Evolutionary conservation across 2,329 filamentous ascomycete genomes (phyloP).

Genomic region (Cladophialophora exuberans): DNA sequence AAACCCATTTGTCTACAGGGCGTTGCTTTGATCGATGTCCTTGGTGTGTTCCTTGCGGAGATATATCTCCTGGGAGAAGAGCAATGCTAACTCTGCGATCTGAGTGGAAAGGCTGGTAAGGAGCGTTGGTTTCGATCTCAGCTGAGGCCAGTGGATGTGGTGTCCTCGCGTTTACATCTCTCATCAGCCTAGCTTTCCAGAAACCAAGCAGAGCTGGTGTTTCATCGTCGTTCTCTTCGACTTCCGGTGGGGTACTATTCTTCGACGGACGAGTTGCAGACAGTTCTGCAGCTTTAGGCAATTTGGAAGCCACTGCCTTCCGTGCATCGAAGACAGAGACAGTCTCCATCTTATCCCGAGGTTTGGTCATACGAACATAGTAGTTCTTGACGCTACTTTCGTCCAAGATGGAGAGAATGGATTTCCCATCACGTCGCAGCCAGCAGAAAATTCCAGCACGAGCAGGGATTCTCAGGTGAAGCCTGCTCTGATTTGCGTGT

Average conservation of each 20-base stretch:
- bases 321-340: slow-evolving; percentile 41
- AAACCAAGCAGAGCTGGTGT: slow-evolving; percentile 35
- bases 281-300: slow-evolving; percentile 20
- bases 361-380: slow-evolving; percentile 34
- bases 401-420: slow-evolving; percentile 50
- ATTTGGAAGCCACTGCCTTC: slow-evolving; percentile 25
- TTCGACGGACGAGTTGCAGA: background rate
- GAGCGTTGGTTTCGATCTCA: slow-evolving; percentile 93
- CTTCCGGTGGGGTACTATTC: slow-evolving; percentile 11
- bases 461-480: slow-evolving; percentile 47
- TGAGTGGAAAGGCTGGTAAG: slow-evolving; percentile 95
- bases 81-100: slow-evolving; percentile 81
- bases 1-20: slow-evolving; percentile 52
- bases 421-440: slow-evolving; percentile 45
- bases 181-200: slow-evolving; percentile 51
- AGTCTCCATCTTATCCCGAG: slow-evolving; percentile 37
- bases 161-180: slow-evolving; percentile 42
- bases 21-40: slow-evolving; percentile 10
- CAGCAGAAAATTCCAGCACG: slow-evolving; percentile 51
- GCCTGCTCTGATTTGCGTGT: slow-evolving; percentile 52
- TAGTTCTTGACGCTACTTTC: slow-evolving; percentile 43
- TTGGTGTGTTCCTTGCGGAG: slow-evolving; percentile 31
- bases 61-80: slow-evolving; percentile 54
- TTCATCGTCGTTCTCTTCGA: slow-evolving; percentile 3
- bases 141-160: slow-evolving; percentile 69